phyloP scores from a whole-genome alignment of 495 filamentous ascomycete species.

The Thozetella sp. region DNA sequence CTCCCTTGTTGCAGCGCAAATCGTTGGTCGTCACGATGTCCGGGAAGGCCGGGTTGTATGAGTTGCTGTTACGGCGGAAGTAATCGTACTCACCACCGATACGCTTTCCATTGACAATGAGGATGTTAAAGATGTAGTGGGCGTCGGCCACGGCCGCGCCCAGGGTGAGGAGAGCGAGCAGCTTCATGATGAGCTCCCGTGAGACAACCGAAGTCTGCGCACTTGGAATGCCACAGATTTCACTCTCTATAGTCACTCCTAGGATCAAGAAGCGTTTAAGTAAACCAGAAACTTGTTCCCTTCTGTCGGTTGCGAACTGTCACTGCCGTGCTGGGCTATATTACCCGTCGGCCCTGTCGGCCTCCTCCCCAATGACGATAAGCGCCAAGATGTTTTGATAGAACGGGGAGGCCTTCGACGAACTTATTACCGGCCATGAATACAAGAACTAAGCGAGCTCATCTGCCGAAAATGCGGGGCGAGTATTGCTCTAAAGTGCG shows the following conservation, averaged over 20 bases:
- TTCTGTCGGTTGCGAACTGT: no score
- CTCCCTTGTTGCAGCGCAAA: slow-evolving; percentile 51
- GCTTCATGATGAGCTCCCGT: slow-evolving; percentile 23
- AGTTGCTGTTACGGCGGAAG: slow-evolving; percentile 35
- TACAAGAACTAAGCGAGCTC: not conserved
- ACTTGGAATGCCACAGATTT: not conserved
- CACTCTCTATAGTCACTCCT: no score
- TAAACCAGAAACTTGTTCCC: no score
- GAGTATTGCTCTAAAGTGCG: not conserved
- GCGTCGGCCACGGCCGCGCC: slow-evolving; percentile 27
- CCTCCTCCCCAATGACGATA: not conserved
- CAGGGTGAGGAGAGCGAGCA: slow-evolving; percentile 21
- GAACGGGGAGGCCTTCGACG: not conserved
- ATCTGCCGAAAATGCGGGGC: slow-evolving; percentile 1
- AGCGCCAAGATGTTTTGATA: not conserved
- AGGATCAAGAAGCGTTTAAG: not conserved
- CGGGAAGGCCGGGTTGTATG: slow-evolving; percentile 39
- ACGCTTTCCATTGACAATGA: slow-evolving; percentile 36
- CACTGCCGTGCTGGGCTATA: not conserved
- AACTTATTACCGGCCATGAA: not conserved
- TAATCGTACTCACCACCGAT: slow-evolving; percentile 41
- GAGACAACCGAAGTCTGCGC: not conserved
- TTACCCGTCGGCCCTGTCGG: not conserved
- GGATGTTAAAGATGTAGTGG: slow-evolving; percentile 43
- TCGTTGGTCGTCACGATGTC: slow-evolving; percentile 40